phyloP scores from a whole-genome alignment of 768 basidiomycete species.

The Panaeolus cyanescens region DNA sequence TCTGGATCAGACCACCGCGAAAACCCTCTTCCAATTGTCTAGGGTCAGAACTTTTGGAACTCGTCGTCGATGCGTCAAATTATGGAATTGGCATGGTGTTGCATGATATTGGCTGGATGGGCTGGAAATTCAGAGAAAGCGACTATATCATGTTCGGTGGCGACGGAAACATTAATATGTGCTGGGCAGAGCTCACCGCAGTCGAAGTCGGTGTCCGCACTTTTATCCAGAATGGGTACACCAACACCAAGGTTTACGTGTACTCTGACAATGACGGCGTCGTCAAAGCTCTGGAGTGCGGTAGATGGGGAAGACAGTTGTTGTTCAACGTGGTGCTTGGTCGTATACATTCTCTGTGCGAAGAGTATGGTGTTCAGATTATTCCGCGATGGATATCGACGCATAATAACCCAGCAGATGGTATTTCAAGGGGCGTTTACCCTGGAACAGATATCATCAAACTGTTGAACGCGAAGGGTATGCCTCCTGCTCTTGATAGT shows the following conservation, averaged over 20 bases:
- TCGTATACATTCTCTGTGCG: constrained; percentile 23
- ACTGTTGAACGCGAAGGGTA: neutral
- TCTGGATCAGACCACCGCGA: no score
- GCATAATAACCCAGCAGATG: constrained; percentile 21
- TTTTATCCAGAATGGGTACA: constrained; percentile 18
- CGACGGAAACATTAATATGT: constrained; percentile 31
- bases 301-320: constrained; percentile 20
- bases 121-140: constrained; percentile 33
- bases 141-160: constrained; percentile 7
- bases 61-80: constrained; percentile 19
- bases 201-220: constrained; percentile 35
- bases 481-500: neutral
- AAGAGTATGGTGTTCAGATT: constrained; percentile 21
- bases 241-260: constrained; percentile 25
- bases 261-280: constrained; percentile 38
- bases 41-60: no score
- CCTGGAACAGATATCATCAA: neutral
- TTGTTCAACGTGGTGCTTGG: constrained; percentile 26
- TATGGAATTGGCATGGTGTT: constrained; percentile 35
- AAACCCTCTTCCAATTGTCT: no score
- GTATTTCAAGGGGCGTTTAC: constrained; percentile 21
- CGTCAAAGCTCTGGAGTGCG: constrained; percentile 17
- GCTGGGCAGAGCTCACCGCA: constrained; percentile 44
- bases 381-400: constrained; percentile 23
- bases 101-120: constrained; percentile 31